These are phyloP conservation scores for Plasmodium vinckei DNA, from an alignment of 169 alveolate species.

Conservation along the genomic window DNA sequence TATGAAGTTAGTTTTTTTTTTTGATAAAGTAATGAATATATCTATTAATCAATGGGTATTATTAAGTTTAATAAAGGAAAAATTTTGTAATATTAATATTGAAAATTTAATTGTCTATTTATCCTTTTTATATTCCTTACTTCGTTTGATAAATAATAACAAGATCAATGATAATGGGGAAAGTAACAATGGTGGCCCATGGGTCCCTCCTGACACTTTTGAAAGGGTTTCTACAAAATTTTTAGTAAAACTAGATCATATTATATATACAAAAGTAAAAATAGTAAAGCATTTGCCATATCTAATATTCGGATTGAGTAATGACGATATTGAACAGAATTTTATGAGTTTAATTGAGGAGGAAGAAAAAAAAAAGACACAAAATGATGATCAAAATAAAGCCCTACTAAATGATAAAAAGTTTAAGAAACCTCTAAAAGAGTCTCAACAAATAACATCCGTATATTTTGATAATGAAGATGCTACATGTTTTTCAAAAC, in stretches of 20 bases:
- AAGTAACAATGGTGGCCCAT: not conserved
- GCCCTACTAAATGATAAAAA: not conserved
- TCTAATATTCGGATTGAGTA: conserved; percentile 83
- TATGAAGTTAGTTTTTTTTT: conserved; percentile 76
- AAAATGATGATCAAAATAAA: not conserved
- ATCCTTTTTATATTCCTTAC: conserved; percentile 81
- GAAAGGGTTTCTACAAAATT: conserved; percentile 85
- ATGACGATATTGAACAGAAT: conserved; percentile 77
- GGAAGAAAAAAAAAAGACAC: not conserved
- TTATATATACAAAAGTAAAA: conserved; percentile 83
- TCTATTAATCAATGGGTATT: conserved; percentile 83
- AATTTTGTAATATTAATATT: conserved; percentile 82
- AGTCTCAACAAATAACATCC: conserved; percentile 84
- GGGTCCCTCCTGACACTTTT: conserved; percentile 88
- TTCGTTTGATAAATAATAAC: conserved; percentile 29
- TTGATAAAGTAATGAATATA: conserved; percentile 78
- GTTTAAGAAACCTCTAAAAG: conserved; percentile 60
- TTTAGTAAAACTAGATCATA: conserved; percentile 84
- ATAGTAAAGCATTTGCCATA: conserved; percentile 85
- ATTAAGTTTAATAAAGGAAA: conserved; percentile 82
- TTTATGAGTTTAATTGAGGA: not conserved
- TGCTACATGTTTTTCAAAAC: conserved; percentile 80
- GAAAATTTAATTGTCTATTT: conserved; percentile 82
- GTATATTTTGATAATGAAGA: conserved; percentile 82
- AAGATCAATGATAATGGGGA: too few relatives aligned